These are phyloP conservation scores for Beverwykella pulmonaria DNA, from an alignment of 495 filamentous ascomycete genomes.

Conservation along the genomic window DNA sequence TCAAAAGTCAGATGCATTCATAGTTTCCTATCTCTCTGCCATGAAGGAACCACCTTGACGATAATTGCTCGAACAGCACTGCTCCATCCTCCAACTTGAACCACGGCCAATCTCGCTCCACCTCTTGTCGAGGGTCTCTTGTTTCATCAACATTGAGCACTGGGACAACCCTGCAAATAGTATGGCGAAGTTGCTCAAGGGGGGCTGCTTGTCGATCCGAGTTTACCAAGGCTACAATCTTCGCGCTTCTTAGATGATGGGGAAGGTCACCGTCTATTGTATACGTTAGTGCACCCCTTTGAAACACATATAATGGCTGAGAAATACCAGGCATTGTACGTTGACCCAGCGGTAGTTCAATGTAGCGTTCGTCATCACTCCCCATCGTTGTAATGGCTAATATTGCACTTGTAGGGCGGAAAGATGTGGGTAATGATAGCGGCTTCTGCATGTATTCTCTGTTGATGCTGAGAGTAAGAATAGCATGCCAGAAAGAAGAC, in stretches of 20 bases:
- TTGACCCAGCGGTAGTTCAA: constrained; percentile 20
- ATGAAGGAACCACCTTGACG: constrained; percentile 21
- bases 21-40: constrained; percentile 36
- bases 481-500: not conserved
- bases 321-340: constrained; percentile 8
- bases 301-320: not conserved
- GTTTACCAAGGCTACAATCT: constrained; percentile 12
- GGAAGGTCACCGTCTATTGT: not conserved
- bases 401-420: constrained; percentile 1
- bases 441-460: not conserved
- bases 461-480: not conserved
- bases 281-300: not conserved
- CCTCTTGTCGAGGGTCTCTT: not conserved
- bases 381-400: constrained; percentile 9
- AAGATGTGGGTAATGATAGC: not conserved
- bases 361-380: constrained; percentile 9
- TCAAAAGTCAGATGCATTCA: constrained; percentile 34
- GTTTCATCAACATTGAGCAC: constrained; percentile 15
- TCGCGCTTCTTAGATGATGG: not conserved
- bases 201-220: not conserved
- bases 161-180: constrained; percentile 14
- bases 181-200: constrained; percentile 5
- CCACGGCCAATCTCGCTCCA: constrained; percentile 9
- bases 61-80: constrained; percentile 27
- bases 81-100: constrained; percentile 27